These are phyloP conservation scores for Globisporangium heterothallicum DNA, from an alignment of 352 stramenopile genomes.

Conservation along the genomic window DNA sequence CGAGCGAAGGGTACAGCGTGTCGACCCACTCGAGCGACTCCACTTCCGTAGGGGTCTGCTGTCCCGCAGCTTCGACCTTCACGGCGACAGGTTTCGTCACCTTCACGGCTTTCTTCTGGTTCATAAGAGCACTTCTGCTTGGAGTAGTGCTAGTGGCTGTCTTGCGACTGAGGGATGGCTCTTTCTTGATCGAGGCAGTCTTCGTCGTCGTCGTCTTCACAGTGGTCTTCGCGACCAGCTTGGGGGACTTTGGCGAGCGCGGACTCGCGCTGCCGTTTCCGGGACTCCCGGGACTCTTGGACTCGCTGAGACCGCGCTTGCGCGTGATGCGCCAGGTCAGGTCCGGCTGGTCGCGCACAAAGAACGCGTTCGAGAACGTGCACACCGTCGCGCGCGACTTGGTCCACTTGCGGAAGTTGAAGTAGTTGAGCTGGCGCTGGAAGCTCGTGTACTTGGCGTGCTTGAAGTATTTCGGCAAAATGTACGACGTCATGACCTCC, in stretches of 20 bases:
- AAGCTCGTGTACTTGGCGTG: conserved; percentile 89
- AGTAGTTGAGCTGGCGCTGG: conserved; percentile 90
- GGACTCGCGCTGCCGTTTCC: conserved; percentile 6
- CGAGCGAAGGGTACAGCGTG: conserved; percentile 56
- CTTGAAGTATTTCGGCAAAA: conserved; percentile 91
- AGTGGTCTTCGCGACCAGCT: not conserved
- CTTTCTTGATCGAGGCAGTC: conserved; percentile 2
- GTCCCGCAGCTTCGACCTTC: conserved; percentile 4
- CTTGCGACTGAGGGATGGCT: conserved; percentile 10
- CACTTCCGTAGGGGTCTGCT: not conserved
- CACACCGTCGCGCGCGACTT: conserved; percentile 65
- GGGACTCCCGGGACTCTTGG: conserved; percentile 3
- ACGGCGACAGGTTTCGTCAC: not conserved
- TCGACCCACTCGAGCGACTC: conserved; percentile 53
- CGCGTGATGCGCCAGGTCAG: conserved; percentile 61
- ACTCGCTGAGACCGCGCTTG: conserved; percentile 31
- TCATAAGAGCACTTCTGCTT: not conserved
- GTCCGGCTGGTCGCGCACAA: conserved; percentile 51
- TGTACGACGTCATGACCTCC: conserved; percentile 59
- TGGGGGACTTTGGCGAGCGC: conserved; percentile 9
- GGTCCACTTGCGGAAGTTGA: conserved; percentile 85
- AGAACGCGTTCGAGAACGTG: conserved; percentile 75
- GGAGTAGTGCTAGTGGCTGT: not conserved
- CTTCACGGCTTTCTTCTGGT: not conserved
- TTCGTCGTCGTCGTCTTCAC: not conserved